Evolutionary conservation across 805 yeast species (phyloP).

Genomic region (Metschnikowia reukaufii): DNA sequence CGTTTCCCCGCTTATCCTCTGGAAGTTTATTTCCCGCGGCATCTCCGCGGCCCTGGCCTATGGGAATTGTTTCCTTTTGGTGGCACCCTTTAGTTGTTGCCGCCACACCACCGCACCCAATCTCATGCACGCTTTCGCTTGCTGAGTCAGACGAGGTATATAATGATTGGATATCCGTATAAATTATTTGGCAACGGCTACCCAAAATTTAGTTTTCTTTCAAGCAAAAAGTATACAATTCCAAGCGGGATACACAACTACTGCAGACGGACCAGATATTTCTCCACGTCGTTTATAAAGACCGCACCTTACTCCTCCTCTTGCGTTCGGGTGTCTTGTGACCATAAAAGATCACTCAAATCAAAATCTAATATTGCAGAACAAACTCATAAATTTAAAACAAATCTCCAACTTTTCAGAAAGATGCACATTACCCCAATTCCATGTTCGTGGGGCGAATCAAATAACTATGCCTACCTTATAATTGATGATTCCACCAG

Average conservation of each 20-base stretch:
- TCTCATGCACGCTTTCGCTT: constrained; percentile 10
- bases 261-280: background rate
- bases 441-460: constrained; percentile 94
- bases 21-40: background rate
- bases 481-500: constrained; percentile 64
- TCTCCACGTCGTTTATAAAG: background rate
- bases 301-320: background rate
- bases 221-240: background rate
- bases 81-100: background rate
- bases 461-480: constrained; percentile 88
- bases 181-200: background rate
- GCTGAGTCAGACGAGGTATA: constrained; percentile 3
- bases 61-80: background rate
- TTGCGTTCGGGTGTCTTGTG: constrained; percentile 3
- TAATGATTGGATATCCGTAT: background rate
- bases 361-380: background rate
- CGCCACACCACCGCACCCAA: constrained; percentile 7
- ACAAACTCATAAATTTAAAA: background rate
- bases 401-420: constrained; percentile 2
- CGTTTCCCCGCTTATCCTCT: no score
- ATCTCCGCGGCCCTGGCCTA: constrained; percentile 4
- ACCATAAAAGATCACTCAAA: background rate
- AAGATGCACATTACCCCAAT: constrained; percentile 78
- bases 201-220: background rate
- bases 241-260: background rate